Percentiles rank a stretch among this genome's conserved stretches.
These are phyloP conservation scores for Linaria vulgaris DNA, from an alignment of 257 asterid genomes.

Conservation along the genomic window DNA sequence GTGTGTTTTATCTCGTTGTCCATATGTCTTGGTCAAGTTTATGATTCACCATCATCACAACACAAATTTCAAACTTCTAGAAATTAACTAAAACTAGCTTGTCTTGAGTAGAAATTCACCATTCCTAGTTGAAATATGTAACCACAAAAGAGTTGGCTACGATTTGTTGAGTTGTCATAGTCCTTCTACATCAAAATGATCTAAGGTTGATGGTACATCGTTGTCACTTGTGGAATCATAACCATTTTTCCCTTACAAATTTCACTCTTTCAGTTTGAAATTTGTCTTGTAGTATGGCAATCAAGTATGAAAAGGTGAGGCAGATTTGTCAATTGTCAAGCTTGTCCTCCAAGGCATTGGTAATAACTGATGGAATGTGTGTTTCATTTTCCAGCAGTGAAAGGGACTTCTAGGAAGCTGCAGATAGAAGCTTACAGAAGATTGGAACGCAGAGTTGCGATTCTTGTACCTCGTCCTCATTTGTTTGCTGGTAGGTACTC, in stretches of 20 bases:
- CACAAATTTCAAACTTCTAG: slow-evolving; percentile 19
- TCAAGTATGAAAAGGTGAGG: neutral
- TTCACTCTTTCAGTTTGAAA: neutral
- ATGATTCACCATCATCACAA: no score
- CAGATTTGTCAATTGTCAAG: neutral
- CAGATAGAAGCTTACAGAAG: neutral
- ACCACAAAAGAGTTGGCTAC: neutral
- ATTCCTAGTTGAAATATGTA: neutral
- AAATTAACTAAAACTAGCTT: neutral
- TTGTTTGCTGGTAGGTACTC: no score
- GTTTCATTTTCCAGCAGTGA: neutral
- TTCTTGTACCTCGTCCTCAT: no score
- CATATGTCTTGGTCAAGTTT: slow-evolving; percentile 17
- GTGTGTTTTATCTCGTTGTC: no score
- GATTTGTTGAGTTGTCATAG: no score
- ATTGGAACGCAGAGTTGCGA: no score
- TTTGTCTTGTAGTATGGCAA: neutral
- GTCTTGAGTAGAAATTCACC: slow-evolving; percentile 22
- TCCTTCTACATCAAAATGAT: no score
- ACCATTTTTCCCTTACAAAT: neutral
- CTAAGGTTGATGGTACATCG: no score
- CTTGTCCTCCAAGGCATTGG: neutral
- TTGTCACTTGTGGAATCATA: neutral
- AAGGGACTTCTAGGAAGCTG: neutral
- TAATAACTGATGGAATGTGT: neutral